Evolutionary conservation across 1,139 yeast species (phyloP), one percentile per base, ranked within the genome.

Genomic region (Sugiyamaella grinbergsii): DNA sequence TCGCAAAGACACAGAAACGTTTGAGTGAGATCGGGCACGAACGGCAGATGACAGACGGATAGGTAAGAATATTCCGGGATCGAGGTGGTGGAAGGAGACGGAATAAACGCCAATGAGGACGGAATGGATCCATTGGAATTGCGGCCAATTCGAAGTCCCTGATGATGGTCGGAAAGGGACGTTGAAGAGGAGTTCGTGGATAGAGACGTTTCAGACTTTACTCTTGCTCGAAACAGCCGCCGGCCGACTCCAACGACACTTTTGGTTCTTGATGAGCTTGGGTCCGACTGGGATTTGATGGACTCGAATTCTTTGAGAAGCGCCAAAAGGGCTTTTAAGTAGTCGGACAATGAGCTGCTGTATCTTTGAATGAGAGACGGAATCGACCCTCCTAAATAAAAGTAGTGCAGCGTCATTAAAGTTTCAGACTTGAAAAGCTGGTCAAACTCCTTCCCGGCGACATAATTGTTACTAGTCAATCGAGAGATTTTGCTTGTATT

Each of bases 1-100:
- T 64, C 67, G 37, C 66, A 64, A 11, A 63, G 56, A 13, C 64
- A 55, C 23, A 62, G 43, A 44, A 62, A 63, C 18, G 68, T 63
- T 49, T 63, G 66, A 41, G 62, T 58, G 32, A 58, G 55, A 53
- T 65, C 69, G 3, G 67, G 69, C 6, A 57, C 50, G 45, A 62
- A 64, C 22, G 69, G 69, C 47, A 65, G 55, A 42, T 62, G 66
- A 42, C 52, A 53, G 2, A 62, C 54, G 10, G 49, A 55, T 32
- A 65, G 56, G 42, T 59, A 57, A 10, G 52, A 41, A 42, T 54
- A 58, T 7, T 62, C 66, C 22, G 47, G 32, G 16, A 52, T 44
- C 8, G 54, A 32, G 3, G 44, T 19, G 11, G 51, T 37, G 26
- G 34, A 38, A 13, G 47, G 41, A 19, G 51, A 38, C 8, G 53